Evolutionary conservation across 352 stramenopile species (phyloP).

Genomic region (Phytophthora meadii): DNA sequence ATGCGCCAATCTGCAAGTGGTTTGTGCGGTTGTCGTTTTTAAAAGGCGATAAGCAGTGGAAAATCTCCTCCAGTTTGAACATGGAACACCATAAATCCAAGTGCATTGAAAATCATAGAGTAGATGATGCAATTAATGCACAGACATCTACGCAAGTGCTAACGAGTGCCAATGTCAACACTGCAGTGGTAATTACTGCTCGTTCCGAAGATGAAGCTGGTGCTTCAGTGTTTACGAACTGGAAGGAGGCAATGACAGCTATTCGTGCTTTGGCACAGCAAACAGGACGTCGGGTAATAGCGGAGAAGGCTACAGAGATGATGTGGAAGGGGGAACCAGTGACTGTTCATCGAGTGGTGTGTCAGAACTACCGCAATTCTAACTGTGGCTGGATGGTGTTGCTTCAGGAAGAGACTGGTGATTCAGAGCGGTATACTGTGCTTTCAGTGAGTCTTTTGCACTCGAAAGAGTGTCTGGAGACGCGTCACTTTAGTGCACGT

Average conservation of each 20-base stretch:
- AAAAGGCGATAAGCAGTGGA: conserved; percentile 76
- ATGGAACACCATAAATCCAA: conserved; percentile 68
- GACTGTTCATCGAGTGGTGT: conserved; percentile 61
- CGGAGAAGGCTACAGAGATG: conserved; percentile 59
- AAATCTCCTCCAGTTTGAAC: conserved; percentile 80
- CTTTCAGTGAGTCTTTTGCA: conserved; percentile 65
- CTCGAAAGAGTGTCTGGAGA: conserved; percentile 80
- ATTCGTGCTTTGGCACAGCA: conserved; percentile 61
- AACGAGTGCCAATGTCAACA: conserved; percentile 15
- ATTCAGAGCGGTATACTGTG: conserved; percentile 56
- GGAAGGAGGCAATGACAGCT: conserved; percentile 66
- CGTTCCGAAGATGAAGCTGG: conserved; percentile 7
- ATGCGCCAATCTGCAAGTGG: conserved; percentile 76
- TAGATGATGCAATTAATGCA: background rate
- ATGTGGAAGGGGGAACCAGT: conserved; percentile 50
- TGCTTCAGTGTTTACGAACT: conserved; percentile 50
- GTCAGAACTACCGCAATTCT: conserved; percentile 80
- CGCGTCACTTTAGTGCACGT: conserved; percentile 75
- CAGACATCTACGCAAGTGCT: conserved; percentile 4
- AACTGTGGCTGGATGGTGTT: conserved; percentile 73
- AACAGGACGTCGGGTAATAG: conserved; percentile 62
- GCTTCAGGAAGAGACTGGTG: conserved; percentile 54
- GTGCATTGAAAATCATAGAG: conserved; percentile 42
- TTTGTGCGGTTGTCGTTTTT: conserved; percentile 71
- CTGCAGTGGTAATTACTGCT: conserved; percentile 4